These are phyloP conservation scores for Podospora fimiseda DNA, from an alignment of 495 filamentous ascomycete species.

Conservation along the genomic window DNA sequence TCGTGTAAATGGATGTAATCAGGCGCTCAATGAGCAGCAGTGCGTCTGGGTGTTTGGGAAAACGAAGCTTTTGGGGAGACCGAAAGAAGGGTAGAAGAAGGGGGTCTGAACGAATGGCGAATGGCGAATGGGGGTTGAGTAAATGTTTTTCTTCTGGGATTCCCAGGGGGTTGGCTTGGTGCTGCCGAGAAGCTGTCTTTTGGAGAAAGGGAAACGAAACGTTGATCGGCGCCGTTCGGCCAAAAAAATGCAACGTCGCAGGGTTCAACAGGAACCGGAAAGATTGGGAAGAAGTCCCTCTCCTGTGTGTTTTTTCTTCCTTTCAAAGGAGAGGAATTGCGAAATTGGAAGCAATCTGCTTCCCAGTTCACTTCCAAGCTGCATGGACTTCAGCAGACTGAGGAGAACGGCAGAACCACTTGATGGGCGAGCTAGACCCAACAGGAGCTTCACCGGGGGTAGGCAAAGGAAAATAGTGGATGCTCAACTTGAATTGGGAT, in stretches of 20 bases:
- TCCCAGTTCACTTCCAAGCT: background rate
- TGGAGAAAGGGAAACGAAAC: background rate
- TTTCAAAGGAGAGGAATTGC: background rate
- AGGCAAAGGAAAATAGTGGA: background rate
- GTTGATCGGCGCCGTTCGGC: background rate
- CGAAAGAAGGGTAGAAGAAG: background rate
- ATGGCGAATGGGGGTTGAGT: background rate
- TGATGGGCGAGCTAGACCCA: background rate
- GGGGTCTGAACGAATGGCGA: slow-evolving; percentile 1
- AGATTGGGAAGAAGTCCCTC: background rate
- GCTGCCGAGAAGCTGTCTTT: background rate
- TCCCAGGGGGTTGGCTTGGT: background rate
- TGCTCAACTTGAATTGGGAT: background rate
- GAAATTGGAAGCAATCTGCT: background rate
- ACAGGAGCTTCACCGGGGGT: background rate
- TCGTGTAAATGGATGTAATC: too few species aligned
- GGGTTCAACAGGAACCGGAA: too few species aligned
- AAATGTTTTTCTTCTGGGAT: too few species aligned
- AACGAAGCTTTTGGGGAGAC: slow-evolving; percentile 3
- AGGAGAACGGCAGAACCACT: too few species aligned
- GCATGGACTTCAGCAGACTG: too few species aligned
- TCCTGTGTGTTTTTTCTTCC: background rate
- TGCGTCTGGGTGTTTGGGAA: background rate
- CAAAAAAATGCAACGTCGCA: background rate
- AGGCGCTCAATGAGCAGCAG: background rate